Evolutionary conservation across 2,329 filamentous ascomycete genomes (phyloP), one percentile per base, ranked within the genome.

Genomic region (Didymella keratinophila): DNA sequence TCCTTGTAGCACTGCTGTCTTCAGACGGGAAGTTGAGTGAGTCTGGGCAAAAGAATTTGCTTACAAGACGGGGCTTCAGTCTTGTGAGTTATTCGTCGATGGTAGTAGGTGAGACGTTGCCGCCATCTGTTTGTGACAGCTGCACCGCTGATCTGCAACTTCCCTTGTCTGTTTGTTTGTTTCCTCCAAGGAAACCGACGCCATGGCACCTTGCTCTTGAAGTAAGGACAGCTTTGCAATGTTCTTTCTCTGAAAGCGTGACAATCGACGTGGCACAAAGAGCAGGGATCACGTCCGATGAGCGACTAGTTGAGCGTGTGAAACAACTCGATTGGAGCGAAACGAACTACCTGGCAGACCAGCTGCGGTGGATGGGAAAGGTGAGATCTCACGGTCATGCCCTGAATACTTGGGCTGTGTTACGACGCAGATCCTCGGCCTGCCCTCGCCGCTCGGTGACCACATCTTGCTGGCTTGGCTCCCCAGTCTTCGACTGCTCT

Each of bases 1-100:
- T 67, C 62, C 68, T 70, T 16, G 14, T 20, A 12, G 9, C 36
- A 21, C 34, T 28, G 20, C 4, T 14, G 2, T 23, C 20, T 4
- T 23, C 18, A 2, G n/a, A 14, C 8, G n/a, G 21, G 20, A n/a
- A 30, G n/a, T 30, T 12, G n/a, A 18, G 27, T 5, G 16, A 30
- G 10, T 18, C 30, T 11, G 3, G 14, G 23, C 3, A 16, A 9
- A 28, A 3, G 10, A 5, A 16, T 43, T 1, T 2, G 21, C 41
- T 16, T 20, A 16, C 9, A 32, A 4, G 23, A 21, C 3, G 11
- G 10, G 10, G 23, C 1, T 23, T 7, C 20, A 16, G 20, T 4
- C 20, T 23, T 9, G 21, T 3, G n/a, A 14, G 20, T 14, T 23
- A 16, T 37, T 53, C 30, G 14, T 2, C 12, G 14, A 41, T 23